These are phyloP conservation scores for Cenchrus fungigraminus DNA, from an alignment of 176 grass and related monocot genomes.

Conservation along the genomic window DNA sequence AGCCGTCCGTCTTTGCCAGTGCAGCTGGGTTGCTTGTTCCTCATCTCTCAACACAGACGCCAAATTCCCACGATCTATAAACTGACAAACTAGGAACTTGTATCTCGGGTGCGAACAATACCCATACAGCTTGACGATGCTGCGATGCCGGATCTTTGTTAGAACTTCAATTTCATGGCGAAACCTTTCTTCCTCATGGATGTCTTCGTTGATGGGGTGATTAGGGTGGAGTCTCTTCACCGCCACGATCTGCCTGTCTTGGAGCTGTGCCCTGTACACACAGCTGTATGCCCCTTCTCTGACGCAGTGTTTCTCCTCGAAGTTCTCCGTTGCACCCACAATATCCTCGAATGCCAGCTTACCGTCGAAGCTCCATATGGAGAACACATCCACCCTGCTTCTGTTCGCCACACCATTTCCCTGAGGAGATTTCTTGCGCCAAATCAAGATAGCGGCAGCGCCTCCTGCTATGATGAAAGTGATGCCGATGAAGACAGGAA, in stretches of 20 bases:
- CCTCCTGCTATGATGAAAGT: neutral
- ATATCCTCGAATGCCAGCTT: conserved; percentile 8
- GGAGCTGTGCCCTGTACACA: neutral
- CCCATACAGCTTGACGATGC: neutral
- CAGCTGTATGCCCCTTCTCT: neutral
- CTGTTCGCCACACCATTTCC: too few species aligned
- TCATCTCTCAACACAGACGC: too few species aligned
- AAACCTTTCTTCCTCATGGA: neutral
- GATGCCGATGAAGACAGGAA: neutral
- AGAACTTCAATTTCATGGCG: neutral
- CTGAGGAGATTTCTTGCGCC: neutral
- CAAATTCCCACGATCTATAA: too few species aligned
- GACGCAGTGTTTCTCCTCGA: neutral
- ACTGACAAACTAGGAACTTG: too few species aligned
- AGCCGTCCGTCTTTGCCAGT: too few species aligned
- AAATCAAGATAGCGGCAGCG: neutral
- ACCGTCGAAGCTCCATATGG: neutral
- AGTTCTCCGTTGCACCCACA: neutral
- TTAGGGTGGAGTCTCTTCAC: neutral
- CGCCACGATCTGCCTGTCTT: too few species aligned
- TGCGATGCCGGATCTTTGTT: neutral
- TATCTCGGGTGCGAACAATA: too few species aligned
- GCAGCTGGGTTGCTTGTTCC: too few species aligned
- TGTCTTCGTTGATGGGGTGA: neutral
- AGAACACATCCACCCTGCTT: neutral